Evolutionary conservation across 2,329 filamentous ascomycete species (phyloP).

Genomic region (Fusarium cicatricum): DNA sequence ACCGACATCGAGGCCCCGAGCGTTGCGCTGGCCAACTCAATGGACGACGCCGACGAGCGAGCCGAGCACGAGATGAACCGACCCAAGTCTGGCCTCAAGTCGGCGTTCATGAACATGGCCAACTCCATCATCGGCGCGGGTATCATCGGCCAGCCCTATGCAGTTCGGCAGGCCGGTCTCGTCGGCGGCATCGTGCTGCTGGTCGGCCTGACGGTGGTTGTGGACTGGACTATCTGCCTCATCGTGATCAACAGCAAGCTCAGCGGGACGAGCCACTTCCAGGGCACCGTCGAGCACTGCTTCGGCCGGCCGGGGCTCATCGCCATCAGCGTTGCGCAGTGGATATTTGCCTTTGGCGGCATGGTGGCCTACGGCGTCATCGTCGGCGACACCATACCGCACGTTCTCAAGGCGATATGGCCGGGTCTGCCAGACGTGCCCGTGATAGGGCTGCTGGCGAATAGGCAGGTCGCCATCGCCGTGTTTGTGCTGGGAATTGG

Average conservation of each 20-base stretch:
- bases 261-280: constrained; percentile 91
- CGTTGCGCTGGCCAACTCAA: constrained; percentile 69
- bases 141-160: constrained; percentile 89
- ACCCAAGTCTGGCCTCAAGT: constrained; percentile 84
- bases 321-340: constrained; percentile 90
- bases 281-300: constrained; percentile 94
- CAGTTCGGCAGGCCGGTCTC: constrained; percentile 91
- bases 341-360: constrained; percentile 97
- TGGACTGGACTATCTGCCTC: constrained; percentile 97
- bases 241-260: constrained; percentile 99
- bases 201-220: constrained; percentile 77
- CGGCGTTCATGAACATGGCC: constrained; percentile 99
- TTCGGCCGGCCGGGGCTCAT: constrained; percentile 89
- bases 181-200: constrained; percentile 81
- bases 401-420: constrained; percentile 84
- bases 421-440: constrained; percentile 76
- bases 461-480: constrained; percentile 86
- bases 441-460: constrained; percentile 82
- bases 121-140: constrained; percentile 92
- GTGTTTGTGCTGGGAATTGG: constrained; percentile 86
- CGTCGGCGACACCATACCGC: constrained; percentile 94
- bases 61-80: constrained; percentile 65
- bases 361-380: constrained; percentile 99
- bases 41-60: constrained; percentile 51
- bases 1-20: constrained; percentile 86